Base-by-base conservation (phyloP, 352 stramenopile species). In the Phytopythium boreale region DNA sequence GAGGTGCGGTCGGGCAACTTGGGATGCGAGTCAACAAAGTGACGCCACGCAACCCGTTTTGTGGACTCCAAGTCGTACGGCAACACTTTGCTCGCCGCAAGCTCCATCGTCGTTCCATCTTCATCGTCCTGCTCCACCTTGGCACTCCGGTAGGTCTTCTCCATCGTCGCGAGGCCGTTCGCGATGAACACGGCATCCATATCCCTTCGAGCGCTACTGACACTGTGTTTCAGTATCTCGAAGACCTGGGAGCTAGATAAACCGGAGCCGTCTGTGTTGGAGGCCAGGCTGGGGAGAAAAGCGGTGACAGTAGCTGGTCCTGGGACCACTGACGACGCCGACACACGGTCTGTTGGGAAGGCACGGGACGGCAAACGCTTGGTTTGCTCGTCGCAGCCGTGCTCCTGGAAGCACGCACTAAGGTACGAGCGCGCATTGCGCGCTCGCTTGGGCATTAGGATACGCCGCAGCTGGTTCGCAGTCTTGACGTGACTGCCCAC, bases 401-500 rank as follows among this genome's bases (percentile, higher is more conserved):
- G 4, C 29, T 7, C 27, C 17, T 17, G 6, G 10, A 26, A 37
- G 20, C 17, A 52, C 6, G n/a, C 46, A 10, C 11, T 31, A 9
- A 36, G 11, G 14, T 17, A 15, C 1, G 43, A 37, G 22, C 12
- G 24, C 27, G 17, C 50, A 27, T 39, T 43, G 31, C n/a, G 20
- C 31, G 44, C 8, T 10, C 76, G 76, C 44, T 88, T 86, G 15
- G 71, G 39, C 17, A 29, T 77, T 31, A 89, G 56, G 65, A 88
- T 80, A 59, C 79, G 77, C 56, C 83, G 70, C 36, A 89, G 67
- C 12, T 67, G 79, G 50, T 76, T 77, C 12, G 80, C 80, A 61
- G 86, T 75, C 27, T 82, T 79, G 49, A 87, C 67, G 39, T 87
- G 80, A 12, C 76, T 68, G 34, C 84, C 75, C 2, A 88, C 61